Evolutionary conservation across 768 basidiomycete species (phyloP).

Genomic region (Boletus subcaerulescens): DNA sequence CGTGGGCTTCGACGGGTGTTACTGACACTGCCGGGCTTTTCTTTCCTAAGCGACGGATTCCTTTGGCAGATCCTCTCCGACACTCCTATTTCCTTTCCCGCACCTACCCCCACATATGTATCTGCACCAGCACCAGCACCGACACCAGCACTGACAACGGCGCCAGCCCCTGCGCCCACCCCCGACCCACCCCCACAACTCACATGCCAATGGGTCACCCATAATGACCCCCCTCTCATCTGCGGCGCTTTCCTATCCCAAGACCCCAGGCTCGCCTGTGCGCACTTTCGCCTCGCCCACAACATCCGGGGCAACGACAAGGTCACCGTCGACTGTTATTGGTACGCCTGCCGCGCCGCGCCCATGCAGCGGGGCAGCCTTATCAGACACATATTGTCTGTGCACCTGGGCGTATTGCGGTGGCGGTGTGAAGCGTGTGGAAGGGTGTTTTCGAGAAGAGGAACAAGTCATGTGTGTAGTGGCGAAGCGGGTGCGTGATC

Average conservation of each 20-base stretch:
- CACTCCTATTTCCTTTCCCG: not conserved
- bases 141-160: not conserved
- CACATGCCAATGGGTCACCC: constrained; percentile 13
- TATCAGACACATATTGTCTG: constrained; percentile 16
- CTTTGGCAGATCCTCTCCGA: constrained; percentile 7
- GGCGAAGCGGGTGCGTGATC: not conserved
- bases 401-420: constrained; percentile 15
- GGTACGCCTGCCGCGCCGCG: constrained; percentile 11
- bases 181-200: not conserved
- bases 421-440: constrained; percentile 17
- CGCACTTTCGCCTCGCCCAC: constrained; percentile 16
- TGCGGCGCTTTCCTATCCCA: constrained; percentile 10
- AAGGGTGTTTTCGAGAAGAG: constrained; percentile 16
- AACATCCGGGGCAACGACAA: constrained; percentile 20
- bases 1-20: not conserved
- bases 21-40: not conserved
- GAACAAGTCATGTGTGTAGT: constrained; percentile 13
- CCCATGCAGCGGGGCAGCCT: constrained; percentile 24
- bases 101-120: not conserved
- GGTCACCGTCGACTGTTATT: constrained; percentile 4
- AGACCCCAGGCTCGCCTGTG: constrained; percentile 5
- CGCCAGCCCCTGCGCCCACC: not conserved
- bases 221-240: not conserved
- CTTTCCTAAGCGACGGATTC: constrained; percentile 14
- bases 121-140: not conserved